Evolutionary conservation across 225 moss, liverwort and hornwort species (phyloP).

Genomic region (Asterella californica): DNA sequence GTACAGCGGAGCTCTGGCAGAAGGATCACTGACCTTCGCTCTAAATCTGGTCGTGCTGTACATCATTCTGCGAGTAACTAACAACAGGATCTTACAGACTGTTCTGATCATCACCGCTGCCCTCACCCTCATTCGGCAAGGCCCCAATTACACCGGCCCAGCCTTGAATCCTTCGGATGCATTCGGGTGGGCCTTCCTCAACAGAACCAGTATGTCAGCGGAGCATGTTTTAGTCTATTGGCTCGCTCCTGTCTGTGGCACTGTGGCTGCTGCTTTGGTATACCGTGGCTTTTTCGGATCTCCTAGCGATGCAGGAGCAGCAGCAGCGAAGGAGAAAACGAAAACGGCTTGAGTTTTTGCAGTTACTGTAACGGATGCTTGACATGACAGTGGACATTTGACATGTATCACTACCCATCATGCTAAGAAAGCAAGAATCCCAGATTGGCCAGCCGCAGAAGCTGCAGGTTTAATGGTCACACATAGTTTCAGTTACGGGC

Average conservation of each 20-base stretch:
- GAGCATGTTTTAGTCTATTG: slow-evolving; percentile 83
- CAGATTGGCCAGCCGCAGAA: too few relatives aligned
- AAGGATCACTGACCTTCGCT: slow-evolving; percentile 58
- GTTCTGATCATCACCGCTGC: slow-evolving; percentile 50
- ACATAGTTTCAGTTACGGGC: too few relatives aligned
- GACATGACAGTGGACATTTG: too few relatives aligned
- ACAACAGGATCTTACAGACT: slow-evolving; percentile 51
- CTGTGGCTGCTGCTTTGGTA: slow-evolving; percentile 38
- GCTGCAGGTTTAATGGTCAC: too few relatives aligned
- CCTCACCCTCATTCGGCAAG: slow-evolving; percentile 47
- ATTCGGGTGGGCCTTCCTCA: slow-evolving; percentile 72
- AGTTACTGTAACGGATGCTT: too few relatives aligned
- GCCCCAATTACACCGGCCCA: slow-evolving; percentile 59
- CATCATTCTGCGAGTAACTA: slow-evolving; percentile 56
- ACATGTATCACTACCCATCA: too few relatives aligned
- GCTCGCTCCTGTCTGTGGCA: slow-evolving; percentile 64
- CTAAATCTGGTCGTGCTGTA: slow-evolving; percentile 73
- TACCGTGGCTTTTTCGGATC: slow-evolving; percentile 26
- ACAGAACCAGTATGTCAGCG: slow-evolving; percentile 40
- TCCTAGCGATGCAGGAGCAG: background rate
- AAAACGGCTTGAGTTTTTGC: background rate
- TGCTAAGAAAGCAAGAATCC: too few relatives aligned
- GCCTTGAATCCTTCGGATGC: slow-evolving; percentile 90
- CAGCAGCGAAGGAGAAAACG: background rate
- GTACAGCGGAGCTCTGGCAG: slow-evolving; percentile 49